These are phyloP conservation scores for Pseudevernia furfuracea DNA, from an alignment of 495 filamentous ascomycete genomes.

Conservation along the genomic window DNA sequence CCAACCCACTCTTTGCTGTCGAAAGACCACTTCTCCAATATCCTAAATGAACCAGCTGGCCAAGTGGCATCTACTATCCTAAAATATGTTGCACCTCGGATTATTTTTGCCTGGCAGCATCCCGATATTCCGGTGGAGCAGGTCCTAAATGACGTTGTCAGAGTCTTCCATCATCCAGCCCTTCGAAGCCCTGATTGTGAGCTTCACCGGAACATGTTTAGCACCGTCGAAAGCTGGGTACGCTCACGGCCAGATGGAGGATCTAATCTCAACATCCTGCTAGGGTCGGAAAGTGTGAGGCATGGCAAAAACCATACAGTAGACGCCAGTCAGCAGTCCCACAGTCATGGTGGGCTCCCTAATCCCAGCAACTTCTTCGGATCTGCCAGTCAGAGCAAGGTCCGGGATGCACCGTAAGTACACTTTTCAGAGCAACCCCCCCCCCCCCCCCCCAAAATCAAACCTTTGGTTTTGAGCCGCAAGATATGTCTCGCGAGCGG, in stretches of 20 bases:
- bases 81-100: conserved; percentile 74
- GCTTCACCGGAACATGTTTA: conserved; percentile 79
- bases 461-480: too few relatives aligned
- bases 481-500: not conserved
- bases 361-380: conserved; percentile 21
- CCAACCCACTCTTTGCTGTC: conserved; percentile 53
- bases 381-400: conserved; percentile 24
- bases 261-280: conserved; percentile 53
- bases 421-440: not conserved
- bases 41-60: conserved; percentile 81
- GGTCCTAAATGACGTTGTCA: conserved; percentile 66
- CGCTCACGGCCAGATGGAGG: conserved; percentile 56
- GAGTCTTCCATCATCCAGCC: conserved; percentile 84
- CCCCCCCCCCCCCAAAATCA: too few relatives aligned
- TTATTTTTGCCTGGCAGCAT: conserved; percentile 88
- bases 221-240: conserved; percentile 70
- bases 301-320: conserved; percentile 65
- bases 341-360: conserved; percentile 24
- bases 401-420: conserved; percentile 15
- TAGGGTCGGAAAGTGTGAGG: conserved; percentile 74
- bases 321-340: conserved; percentile 16
- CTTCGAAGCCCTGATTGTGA: conserved; percentile 62
- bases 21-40: conserved; percentile 94
- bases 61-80: conserved; percentile 70
- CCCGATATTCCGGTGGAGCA: conserved; percentile 68